Evolutionary conservation across 345 rosid species (phyloP).

Genomic region (Salix arbutifolia): DNA sequence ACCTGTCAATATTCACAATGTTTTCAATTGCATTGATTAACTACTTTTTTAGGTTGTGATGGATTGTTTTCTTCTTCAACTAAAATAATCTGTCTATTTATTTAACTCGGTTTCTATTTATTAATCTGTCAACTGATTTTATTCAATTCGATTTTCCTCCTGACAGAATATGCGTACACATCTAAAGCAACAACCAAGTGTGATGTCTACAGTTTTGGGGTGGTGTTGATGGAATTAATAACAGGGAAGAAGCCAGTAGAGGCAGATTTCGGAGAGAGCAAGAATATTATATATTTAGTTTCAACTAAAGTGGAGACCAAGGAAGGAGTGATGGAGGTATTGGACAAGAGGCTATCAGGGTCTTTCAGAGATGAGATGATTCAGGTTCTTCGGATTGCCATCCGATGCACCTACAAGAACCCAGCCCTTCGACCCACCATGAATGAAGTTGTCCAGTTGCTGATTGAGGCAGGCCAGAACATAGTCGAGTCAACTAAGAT

Average conservation of each 20-base stretch:
- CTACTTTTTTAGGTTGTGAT: too few relatives aligned
- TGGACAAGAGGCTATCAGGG: constrained; percentile 60
- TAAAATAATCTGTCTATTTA: neutral
- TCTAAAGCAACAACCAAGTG: constrained; percentile 83
- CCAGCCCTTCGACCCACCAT: constrained; percentile 78
- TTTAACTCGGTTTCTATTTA: neutral
- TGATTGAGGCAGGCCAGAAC: constrained; percentile 64
- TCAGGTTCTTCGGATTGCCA: constrained; percentile 64
- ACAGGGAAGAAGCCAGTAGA: constrained; percentile 83
- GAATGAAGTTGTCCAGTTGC: constrained; percentile 80
- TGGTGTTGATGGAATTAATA: constrained; percentile 79
- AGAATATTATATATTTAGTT: constrained; percentile 76
- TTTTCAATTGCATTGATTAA: too few relatives aligned
- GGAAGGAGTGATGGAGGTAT: constrained; percentile 64
- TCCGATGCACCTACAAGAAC: constrained; percentile 57
- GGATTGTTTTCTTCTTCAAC: too few relatives aligned
- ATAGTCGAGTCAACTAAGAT: constrained; percentile 39
- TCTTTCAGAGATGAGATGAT: constrained; percentile 71
- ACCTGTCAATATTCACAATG: too few relatives aligned
- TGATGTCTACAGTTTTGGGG: constrained; percentile 91
- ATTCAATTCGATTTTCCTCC: neutral
- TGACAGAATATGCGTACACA: constrained; percentile 81
- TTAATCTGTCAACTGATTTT: neutral
- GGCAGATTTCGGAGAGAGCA: constrained; percentile 71
- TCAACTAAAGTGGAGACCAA: constrained; percentile 64